Base-by-base conservation (phyloP, 2,329 filamentous ascomycete species). In the Microdochium bolleyi region DNA sequence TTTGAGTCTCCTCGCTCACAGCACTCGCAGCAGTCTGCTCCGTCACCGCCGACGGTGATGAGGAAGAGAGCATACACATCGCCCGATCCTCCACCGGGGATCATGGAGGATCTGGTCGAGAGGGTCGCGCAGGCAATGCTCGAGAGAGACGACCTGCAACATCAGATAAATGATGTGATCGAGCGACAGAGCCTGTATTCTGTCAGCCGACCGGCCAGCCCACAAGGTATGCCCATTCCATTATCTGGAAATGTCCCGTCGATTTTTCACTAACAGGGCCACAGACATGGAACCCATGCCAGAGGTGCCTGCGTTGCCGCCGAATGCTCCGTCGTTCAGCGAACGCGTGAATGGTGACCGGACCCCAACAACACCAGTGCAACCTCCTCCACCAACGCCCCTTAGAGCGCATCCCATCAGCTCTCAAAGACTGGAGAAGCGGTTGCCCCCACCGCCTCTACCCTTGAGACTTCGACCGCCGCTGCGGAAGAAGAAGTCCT, bases 401-500 rank as follows among this genome's bases (percentile, higher is more conserved):
- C 67, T 63, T 19, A 67, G 60, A 51, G 66, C 53, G 49, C 41
- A 19, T 46, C 21, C 41, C 41, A 21, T 19, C 34, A 38, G 34
- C 34, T 38, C 41, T 8, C 41, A 46, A 24, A 21, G 41, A 22
- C 16, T 46, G 19, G 41, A 24, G 19, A 68, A 57, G 60, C 66
- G 57, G 61, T 69, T 55, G 55, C 71, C 78, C 1, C 77, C 79
- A 2, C 81, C 80, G 1, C 81, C 82, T 2, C 67, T 83, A 3
- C 80, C 81, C 0, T 72, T 84, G 24, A 75, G 82, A 16, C 71
- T 83, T 53, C 76, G 78, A n/a, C 81, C 80, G 8, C 79, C 80
- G 1, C 63, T 85, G 56, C 72, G 82, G 54, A 85, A 85, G 71
- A 85, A 84, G 72, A 85, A 85, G 61, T 84, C 82, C 0, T 85